Base-by-base conservation (phyloP, 2,329 filamentous ascomycete species). In the Eutypella sp. region DNA sequence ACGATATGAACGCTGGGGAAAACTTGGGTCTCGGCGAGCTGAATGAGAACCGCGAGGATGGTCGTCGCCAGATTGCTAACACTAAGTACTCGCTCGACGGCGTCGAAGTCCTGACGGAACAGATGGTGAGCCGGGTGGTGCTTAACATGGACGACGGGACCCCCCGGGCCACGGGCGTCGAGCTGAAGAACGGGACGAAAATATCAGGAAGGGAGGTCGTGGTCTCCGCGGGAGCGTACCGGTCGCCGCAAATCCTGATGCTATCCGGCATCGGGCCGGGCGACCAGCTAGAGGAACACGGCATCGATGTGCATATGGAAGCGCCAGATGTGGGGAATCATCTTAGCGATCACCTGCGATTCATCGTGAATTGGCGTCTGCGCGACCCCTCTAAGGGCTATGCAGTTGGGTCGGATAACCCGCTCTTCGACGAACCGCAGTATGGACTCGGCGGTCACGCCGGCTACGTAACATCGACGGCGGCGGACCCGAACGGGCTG, bases 241-340 rank as follows among this genome's bases (percentile, higher is more conserved):
- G 64, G 22, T 62, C 62, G 1, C 66, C 67, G 10, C 57, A 66
- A 11, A 54, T 71, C 18, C 56, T 69, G 3, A 63, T 70, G 52
- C 56, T 67, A 5, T 67, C 64, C 15, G 67, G 67, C 3, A 61
- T 71, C 41, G 68, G 53, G 8, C 51, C 54, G 33, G 48, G 72
- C 2, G 44, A 33, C 18, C 25, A 27, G n/a, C 22, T 42, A 15
- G 19, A 36, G 20, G 20, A 41, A 20, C 19, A 41, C 25, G 31
- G 31, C 22, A 37, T 37, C 18, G 9, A 9, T 16, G 18, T 37
- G 3, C 34, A 22, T 16, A 16, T 37, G 10, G 16, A 37, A 15
- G 34, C 34, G 16, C 3, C 34, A 13, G 16, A 20, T 16, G 34
- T 37, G 8, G 34, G 34, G 3, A 16, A 37, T 16, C 34, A 37